These are phyloP conservation scores for Chaetomium sp. DNA, from an alignment of 2,329 filamentous ascomycete genomes.

Conservation along the genomic window DNA sequence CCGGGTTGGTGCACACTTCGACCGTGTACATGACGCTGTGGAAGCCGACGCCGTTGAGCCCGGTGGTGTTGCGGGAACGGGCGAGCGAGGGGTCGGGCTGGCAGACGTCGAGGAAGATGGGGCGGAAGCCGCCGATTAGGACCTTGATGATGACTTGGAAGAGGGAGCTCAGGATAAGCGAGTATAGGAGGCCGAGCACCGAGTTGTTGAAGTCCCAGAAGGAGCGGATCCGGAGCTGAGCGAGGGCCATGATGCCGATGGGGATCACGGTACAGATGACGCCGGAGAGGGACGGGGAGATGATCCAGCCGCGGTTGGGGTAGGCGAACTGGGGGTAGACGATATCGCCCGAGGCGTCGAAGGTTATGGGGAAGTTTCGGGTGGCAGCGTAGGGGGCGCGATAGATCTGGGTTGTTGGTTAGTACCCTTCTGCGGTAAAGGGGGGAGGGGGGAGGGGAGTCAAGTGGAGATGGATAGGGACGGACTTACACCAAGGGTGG, in stretches of 20 bases:
- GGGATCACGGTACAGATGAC: slow-evolving; percentile 61
- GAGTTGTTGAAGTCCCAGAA: slow-evolving; percentile 75
- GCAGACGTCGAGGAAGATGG: slow-evolving; percentile 71
- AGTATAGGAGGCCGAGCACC: slow-evolving; percentile 68
- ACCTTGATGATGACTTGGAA: slow-evolving; percentile 78
- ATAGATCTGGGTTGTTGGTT: slow-evolving; percentile 49
- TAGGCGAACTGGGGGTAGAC: slow-evolving; percentile 67
- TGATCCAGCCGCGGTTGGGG: slow-evolving; percentile 62
- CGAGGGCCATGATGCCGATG: slow-evolving; percentile 63
- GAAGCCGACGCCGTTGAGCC: slow-evolving; percentile 53
- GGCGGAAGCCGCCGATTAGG: slow-evolving; percentile 72
- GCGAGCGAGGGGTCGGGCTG: slow-evolving; percentile 52
- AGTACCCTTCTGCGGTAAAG: neutral
- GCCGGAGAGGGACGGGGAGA: slow-evolving; percentile 61
- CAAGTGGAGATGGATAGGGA: neutral
- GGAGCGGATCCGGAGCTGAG: slow-evolving; percentile 68
- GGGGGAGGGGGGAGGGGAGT: no score
- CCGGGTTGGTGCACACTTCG: slow-evolving; percentile 60
- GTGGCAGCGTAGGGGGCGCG: slow-evolving; percentile 55
- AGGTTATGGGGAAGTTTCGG: slow-evolving; percentile 64
- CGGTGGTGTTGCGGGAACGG: slow-evolving; percentile 45
- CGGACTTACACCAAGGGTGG: slow-evolving; percentile 39
- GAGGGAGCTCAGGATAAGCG: slow-evolving; percentile 69
- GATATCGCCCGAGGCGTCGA: slow-evolving; percentile 59
- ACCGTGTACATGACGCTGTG: slow-evolving; percentile 64